Base-by-base conservation (phyloP, 306 rosid genomes). In the Quercus engelmannii region DNA sequence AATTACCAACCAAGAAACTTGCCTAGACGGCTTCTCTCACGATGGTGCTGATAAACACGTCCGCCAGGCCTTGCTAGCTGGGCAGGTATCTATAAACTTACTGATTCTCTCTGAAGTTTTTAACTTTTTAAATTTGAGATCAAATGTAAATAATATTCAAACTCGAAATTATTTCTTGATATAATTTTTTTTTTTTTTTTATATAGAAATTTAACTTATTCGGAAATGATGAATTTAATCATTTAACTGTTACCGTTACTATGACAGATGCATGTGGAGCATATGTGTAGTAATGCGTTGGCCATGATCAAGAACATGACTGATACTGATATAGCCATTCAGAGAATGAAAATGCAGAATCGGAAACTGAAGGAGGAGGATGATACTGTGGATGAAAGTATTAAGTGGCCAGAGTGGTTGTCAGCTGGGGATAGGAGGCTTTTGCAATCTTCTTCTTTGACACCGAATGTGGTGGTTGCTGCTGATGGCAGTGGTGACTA, bases 11-110 rank as follows among this genome's bases (percentile, higher is more conserved):
- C 98, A 94, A 73, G 92, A 85, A 25, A 90, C 98, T 46, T 95
- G 99, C 80, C 63, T 95, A 43, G 97, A 95, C 59, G 99, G 99
- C 0, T 95, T 95, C 81, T 92, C 98, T 0, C 91, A 95, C 78
- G 92, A 89, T 7, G 71, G 46, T 0, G 97, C 81, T 0, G 94
- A 92, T 46, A 83, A 84, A 71, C 52, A 6, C 3, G 86, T 91
- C 7, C 69, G 98, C 61, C 74, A 86, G 73, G 85, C 43, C 0
- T 55, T 94, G 21, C 19, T 46, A 18, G 33, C 73, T 1, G 98
- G 96, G 0, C 84, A 85, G 69, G n/a, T 76, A 0, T 9, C 46
- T 41, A 41, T 41, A 41, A 41, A 41, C 8, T 41, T 41, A 7
- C 46, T 7, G 7, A 8, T 41, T 8, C 46, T 41, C 46, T 41